Percentiles rank a stretch among this genome's conserved stretches.
phyloP scores from a whole-genome alignment of 1,284 basidiomycete species.

The Heterobasidion occidentale region DNA sequence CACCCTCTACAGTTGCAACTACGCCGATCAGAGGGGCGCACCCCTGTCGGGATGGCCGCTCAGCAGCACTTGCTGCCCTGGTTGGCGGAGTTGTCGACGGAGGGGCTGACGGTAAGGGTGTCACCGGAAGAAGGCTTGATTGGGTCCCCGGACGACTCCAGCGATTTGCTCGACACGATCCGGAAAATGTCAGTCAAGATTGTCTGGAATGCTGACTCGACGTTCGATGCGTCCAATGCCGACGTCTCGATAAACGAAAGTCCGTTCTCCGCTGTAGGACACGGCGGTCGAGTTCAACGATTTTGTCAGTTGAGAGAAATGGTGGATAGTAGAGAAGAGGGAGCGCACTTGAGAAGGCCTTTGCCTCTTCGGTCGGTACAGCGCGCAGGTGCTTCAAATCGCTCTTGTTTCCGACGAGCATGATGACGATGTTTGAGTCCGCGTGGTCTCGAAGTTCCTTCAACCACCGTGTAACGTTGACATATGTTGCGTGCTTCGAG shows the following conservation, averaged over 20 bases:
- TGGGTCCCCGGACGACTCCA: slow-evolving; percentile 73
- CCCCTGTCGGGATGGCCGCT: background rate
- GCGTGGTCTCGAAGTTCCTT: slow-evolving; percentile 96
- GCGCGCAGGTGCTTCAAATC: slow-evolving; percentile 97
- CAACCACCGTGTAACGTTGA: slow-evolving; percentile 95
- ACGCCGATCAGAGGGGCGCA: background rate
- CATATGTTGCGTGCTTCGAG: slow-evolving; percentile 92
- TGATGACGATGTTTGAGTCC: slow-evolving; percentile 90
- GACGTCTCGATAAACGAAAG: slow-evolving; percentile 98
- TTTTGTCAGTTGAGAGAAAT: background rate
- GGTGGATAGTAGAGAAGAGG: slow-evolving; percentile 12
- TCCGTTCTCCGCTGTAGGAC: slow-evolving; percentile 60
- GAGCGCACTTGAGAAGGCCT: slow-evolving; percentile 74
- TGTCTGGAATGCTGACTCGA: slow-evolving; percentile 95
- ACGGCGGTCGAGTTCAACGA: background rate
- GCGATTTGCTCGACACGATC: slow-evolving; percentile 84
- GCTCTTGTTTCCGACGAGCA: slow-evolving; percentile 95
- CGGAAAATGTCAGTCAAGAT: slow-evolving; percentile 96
- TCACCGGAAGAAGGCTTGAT: slow-evolving; percentile 66
- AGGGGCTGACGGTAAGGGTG: slow-evolving; percentile 70
- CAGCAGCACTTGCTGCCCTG: slow-evolving; percentile 35
- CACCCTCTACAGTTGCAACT: too few relatives aligned
- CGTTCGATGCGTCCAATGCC: slow-evolving; percentile 97
- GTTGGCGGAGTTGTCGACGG: slow-evolving; percentile 32
- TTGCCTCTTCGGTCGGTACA: slow-evolving; percentile 93